Evolutionary conservation across 2,329 filamentous ascomycete genomes (phyloP).

Genomic region (Aspergillus sp.): DNA sequence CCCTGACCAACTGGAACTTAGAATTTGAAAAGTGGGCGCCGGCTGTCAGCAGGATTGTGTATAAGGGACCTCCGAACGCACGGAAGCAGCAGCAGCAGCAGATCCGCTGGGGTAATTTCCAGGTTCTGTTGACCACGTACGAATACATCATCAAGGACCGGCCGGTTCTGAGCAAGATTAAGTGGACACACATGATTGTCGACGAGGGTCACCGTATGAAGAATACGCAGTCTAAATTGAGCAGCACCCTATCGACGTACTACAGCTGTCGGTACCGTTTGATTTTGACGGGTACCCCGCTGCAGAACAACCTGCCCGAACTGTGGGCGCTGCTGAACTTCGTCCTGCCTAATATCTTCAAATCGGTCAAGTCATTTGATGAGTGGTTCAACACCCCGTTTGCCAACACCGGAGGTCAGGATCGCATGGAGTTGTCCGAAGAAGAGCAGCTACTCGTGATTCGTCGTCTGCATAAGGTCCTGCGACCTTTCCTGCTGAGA

Average conservation of each 20-base stretch:
- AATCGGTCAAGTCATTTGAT: slow-evolving; percentile 96
- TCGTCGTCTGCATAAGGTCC: slow-evolving; percentile 93
- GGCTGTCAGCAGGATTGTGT: slow-evolving; percentile 75
- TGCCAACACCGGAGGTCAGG: slow-evolving; percentile 93
- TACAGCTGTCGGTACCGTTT: slow-evolving; percentile 91
- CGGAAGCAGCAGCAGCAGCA: slow-evolving; percentile 88
- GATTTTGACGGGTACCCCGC: slow-evolving; percentile 91
- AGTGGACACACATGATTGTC: slow-evolving; percentile 99
- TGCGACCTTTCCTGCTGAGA: slow-evolving; percentile 91
- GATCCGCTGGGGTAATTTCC: slow-evolving; percentile 90
- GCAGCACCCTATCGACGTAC: slow-evolving; percentile 87
- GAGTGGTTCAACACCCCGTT: slow-evolving; percentile 99
- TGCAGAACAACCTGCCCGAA: slow-evolving; percentile 94
- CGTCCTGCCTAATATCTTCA: slow-evolving; percentile 96
- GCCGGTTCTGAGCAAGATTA: slow-evolving; percentile 91
- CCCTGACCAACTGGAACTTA: slow-evolving; percentile 95
- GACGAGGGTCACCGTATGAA: slow-evolving; percentile 99
- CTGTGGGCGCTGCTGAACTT: slow-evolving; percentile 98
- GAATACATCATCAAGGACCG: slow-evolving; percentile 99
- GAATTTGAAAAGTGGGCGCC: slow-evolving; percentile 99
- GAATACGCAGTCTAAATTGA: slow-evolving; percentile 92
- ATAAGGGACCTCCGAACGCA: slow-evolving; percentile 85
- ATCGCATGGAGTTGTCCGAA: slow-evolving; percentile 98
- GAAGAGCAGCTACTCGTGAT: slow-evolving; percentile 99
- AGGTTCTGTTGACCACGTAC: slow-evolving; percentile 93